Evolutionary conservation across 2,329 filamentous ascomycete species (phyloP), one percentile per base, ranked within the genome.

Genomic region (Cordyceps militaris): DNA sequence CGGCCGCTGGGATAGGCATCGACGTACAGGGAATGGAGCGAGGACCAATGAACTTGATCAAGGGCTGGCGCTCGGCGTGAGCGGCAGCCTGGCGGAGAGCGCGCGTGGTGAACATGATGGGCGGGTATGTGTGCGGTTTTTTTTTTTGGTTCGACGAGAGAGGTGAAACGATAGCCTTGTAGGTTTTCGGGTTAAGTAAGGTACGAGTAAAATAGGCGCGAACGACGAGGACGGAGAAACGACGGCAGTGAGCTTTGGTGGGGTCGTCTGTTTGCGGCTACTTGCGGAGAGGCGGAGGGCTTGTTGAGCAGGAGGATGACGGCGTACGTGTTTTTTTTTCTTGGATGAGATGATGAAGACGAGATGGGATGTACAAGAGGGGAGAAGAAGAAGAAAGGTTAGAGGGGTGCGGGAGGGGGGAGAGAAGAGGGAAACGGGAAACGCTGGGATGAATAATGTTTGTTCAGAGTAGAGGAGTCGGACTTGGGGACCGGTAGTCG

Each of bases 11-110:
- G 19, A 23, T 11, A 16, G 21, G 42, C 21, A 43, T 23, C 14
- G 8, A 52, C 80, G 60, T 75, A 86, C 82, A 70, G 65, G 83
- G 83, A 68, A 81, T 77, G 58, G 77, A 72, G 65, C 83, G 77
- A 71, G 80, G 82, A 66, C 83, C 83, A 58, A 86, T 66, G 71
- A 86, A 86, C 67, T 75, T 77, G 71, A 86, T 86, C 66, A 83
- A 70, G 61, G 83, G 83, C 53, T 76, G 78, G 66, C 83, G 82
- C 75, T 84, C 80, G 63, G 79, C 79, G 66, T 80, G 79, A 67
- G 78, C 79, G 63, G 79, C 79, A 64, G 79, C 80, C 74, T 83
- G 81, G 65, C 82, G 81, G 57, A 85, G 76, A 62, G 73, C 74
- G 67, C 76, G 74, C 58, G 83, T 83, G 50, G 79, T 73, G 63